phyloP scores from a whole-genome alignment of 2,329 filamentous ascomycete genomes.

The Cladosporium sp. region DNA sequence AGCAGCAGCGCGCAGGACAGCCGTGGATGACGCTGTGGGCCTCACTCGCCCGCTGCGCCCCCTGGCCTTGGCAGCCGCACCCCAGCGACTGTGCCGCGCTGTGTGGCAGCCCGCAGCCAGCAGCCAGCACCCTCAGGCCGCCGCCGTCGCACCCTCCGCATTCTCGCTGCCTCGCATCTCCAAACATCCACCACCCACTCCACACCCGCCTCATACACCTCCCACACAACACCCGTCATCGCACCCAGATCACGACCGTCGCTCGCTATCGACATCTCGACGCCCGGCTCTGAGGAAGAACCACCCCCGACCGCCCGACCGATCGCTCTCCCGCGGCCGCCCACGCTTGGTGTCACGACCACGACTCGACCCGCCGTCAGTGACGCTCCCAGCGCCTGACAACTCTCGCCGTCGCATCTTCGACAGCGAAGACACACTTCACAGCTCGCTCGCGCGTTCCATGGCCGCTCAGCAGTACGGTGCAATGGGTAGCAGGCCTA shows the following conservation, averaged over 20 bases:
- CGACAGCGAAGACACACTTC: no score
- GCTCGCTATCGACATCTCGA: background rate
- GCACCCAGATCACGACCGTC: background rate
- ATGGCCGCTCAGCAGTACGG: conserved; percentile 4
- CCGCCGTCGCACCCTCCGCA: conserved; percentile 3
- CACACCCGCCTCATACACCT: background rate
- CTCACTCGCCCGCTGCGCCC: background rate
- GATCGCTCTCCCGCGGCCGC: no score
- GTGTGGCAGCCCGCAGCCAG: background rate
- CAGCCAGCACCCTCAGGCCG: background rate
- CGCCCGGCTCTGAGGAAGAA: no score
- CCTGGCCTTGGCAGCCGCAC: conserved; percentile 1
- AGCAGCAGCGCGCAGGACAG: background rate
- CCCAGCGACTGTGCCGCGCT: background rate
- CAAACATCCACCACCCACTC: background rate
- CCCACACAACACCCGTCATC: background rate
- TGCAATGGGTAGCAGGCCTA: conserved; percentile 11
- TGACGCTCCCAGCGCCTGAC: no score
- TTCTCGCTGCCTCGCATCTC: conserved; percentile 6
- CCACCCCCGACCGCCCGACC: no score
- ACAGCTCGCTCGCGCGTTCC: background rate
- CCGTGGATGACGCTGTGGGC: background rate
- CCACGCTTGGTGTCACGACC: no score
- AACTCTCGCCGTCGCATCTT: no score
- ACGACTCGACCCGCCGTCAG: no score